Evolutionary conservation across 2,329 filamentous ascomycete species (phyloP), one percentile per base, ranked within the genome.

Genomic region (Elsinoe necatrix): DNA sequence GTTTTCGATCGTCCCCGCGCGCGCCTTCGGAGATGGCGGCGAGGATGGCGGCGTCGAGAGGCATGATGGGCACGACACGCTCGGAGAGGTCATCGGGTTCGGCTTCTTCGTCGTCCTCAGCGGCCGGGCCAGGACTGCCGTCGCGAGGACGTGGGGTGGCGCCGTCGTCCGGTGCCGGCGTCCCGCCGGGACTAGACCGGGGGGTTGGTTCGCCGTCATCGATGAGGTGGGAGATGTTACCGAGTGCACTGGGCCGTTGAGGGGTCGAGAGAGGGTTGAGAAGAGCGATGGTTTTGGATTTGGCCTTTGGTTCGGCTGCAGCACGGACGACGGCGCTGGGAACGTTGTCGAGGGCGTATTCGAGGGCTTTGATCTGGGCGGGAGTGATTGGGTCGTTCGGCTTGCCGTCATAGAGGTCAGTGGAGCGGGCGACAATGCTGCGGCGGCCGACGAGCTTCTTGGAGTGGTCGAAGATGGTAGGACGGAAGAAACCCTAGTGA

Each of bases 361-460:
- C 74, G 60, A 83, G 72, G 29, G 85, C 77, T 43, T 79, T 85
- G 7, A 89, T 76, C 71, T 98, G 93, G 3, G 93, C 92, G 7
- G 84, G 78, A 0, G 93, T 95, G 1, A 84, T 75, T 0, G 93
- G 93, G 67, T 98, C 93, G 68, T 97, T 95, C 0, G 91, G 89
- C 11, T 92, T 86, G 25, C 86, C 84, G 60, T 97, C 93, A 70
- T 98, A 98, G 11, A 95, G 83, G 68, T 98, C 95, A 64, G 91
- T 90, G 0, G 92, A 96, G 35, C 88, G 85, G 56, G 89, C 85
- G 29, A 97, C 83, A 20, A 97, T 77, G 65, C 86, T 90, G 62
- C 89, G 82, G 51, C 92, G 83, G 41, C 88, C 85, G 18, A 79
- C 75, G 9, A 97, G 80, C 74, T 98, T 98, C 34, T 80, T 73